Base-by-base conservation (phyloP, 257 asterid genomes). In the Cynanchum wilfordii region DNA sequence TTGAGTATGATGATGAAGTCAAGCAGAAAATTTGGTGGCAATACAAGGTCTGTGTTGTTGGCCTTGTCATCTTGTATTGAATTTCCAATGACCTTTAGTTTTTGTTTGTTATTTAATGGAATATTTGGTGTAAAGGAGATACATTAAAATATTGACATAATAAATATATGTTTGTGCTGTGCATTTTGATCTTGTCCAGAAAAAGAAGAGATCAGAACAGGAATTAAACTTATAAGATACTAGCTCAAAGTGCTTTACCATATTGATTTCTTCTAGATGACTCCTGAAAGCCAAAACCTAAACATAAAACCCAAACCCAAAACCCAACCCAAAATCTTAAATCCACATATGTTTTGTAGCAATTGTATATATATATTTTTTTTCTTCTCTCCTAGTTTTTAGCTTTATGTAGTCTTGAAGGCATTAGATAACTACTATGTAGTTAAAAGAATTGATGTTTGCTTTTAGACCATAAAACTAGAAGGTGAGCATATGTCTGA, bases 11-110 rank as follows among this genome's bases (percentile, higher is more conserved):
- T 65, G 98, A 94, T 50, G 96, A 91, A 50, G 90, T 91, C 81
- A 94, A 91, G 89, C 89, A 87, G 89, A 91, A 87, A 80, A 89
- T 94, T 71, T 94, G 98, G 97, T 91, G 96, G 97, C 85, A 94
- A 74, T 94, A 94, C 86, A 85, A 91, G 98, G 99, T 94, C 49
- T 68, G 19, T 17, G 69, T 36, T 64, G 49, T 38, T 64, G 40
- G 69, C 54, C 66, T 45, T 70, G 25, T 11, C 42, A 62, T 70
- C 56, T 27, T 63, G 24, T 50, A 22, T 51, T 22, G 27, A 52
- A 42, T 7, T 0, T 38, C 5, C 22, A 67, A 29, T 6, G 9
- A 10, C 17, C 27, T 2, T 29, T 65, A 24, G 47, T 17, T 47
- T 6, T 54, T 54, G 57, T 13, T 72, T 45, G 47, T 29, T 15